Evolutionary conservation across 1,284 basidiomycete species (phyloP).

Genomic region (Ustilago vetiveriae): DNA sequence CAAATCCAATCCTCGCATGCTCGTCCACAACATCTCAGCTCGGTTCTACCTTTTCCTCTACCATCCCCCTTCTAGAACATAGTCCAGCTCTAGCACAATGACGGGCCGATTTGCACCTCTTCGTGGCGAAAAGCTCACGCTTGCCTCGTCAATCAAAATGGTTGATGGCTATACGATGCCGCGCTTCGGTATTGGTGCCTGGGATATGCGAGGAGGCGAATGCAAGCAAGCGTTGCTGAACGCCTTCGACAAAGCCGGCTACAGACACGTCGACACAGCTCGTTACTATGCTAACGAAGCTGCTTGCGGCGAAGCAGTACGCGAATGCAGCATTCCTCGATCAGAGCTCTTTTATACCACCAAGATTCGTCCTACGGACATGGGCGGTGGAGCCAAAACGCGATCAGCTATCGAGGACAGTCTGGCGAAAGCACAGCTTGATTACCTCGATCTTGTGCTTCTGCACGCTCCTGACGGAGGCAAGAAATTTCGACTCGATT

Average conservation of each 20-base stretch:
- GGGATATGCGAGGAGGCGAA: constrained; percentile 41
- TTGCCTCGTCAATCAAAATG: constrained; percentile 32
- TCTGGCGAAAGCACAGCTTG: constrained; percentile 75
- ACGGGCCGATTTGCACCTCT: constrained; percentile 25
- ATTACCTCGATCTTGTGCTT: constrained; percentile 72
- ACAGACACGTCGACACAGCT: constrained; percentile 61
- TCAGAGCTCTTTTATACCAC: constrained; percentile 84
- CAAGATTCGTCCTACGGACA: constrained; percentile 71
- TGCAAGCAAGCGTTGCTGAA: constrained; percentile 27
- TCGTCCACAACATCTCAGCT: too few species aligned
- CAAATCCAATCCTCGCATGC: too few species aligned
- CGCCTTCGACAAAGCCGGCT: constrained; percentile 67
- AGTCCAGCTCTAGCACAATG: constrained; percentile 23
- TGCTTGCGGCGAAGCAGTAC: constrained; percentile 83
- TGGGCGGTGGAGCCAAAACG: constrained; percentile 67
- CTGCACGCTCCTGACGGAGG: constrained; percentile 54
- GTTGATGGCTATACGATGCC: constrained; percentile 40
- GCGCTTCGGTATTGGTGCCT: constrained; percentile 48
- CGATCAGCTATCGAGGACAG: constrained; percentile 72
- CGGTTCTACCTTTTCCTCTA: too few species aligned
- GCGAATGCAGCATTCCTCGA: constrained; percentile 76
- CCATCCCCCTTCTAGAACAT: too few species aligned
- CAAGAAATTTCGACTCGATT: constrained; percentile 67
- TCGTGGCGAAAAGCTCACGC: constrained; percentile 20
- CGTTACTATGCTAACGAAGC: constrained; percentile 75